Base-by-base conservation (phyloP, 345 rosid species). In the Brassica cretica region DNA sequence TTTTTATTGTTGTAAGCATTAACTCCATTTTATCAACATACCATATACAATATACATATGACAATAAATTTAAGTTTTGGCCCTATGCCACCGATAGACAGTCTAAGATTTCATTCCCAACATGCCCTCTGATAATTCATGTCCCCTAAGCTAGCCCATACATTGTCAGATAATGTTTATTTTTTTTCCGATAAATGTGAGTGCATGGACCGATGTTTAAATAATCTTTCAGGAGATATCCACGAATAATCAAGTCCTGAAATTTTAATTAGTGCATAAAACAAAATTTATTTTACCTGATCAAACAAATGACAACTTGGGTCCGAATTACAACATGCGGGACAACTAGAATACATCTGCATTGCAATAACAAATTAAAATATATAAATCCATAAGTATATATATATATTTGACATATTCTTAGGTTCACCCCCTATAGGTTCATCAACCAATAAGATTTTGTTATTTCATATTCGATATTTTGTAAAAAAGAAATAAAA, bases 141-240 rank as follows among this genome's bases (percentile, higher is more conserved):
- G 82, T 64, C 78, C 79, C 82, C 78, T 73, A 60, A 46, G 15
- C 51, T 44, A 44, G 81, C 81, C 82, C 82, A 79, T 79, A 29
- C 74, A 79, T 79, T 60, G 70, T 73, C 82, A 79, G 75, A 63
- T 79, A 62, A 70, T 46, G 55, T 46, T 46, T 35, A 27, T 27
- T 39, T 39, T 35, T 35, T 39, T 46, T 46, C 4, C 4, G 55
- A 46, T 46, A 46, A 46, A 46, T 46, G 16, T 14, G 15, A 46
- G 55, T 12, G 55, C n/a, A 46, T 46, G 55, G 55, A 46, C 55
- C 16, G 55, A 46, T 46, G 16, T 46, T 46, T 46, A 46, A 46
- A 46, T 12, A 46, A 46, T 14, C 16, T 46, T 14, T 44, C 55
- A 46, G 55, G 55, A 46, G 55, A 46, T 46, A 46, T 46, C 55